A percentile compares a stretch with the other conserved stretches of the same genome.
phyloP scores from a whole-genome alignment of 192 early-diverging fungal genomes.

The Coemansia furcata region DNA sequence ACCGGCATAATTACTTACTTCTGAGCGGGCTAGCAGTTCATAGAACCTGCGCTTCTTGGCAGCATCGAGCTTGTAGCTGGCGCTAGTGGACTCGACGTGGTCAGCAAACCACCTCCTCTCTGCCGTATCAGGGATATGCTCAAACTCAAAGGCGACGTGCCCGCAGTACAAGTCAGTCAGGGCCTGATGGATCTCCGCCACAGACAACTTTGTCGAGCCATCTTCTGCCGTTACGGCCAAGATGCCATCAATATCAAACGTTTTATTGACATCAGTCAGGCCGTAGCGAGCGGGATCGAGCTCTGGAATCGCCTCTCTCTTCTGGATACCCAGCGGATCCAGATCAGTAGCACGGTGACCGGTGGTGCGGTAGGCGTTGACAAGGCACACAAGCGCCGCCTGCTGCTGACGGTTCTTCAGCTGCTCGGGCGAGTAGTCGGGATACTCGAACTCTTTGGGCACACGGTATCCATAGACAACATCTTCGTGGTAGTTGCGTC shows the following conservation, averaged over 20 bases:
- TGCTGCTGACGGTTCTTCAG: conserved; percentile 80
- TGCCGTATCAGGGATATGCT: conserved; percentile 81
- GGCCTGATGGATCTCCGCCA: conserved; percentile 69
- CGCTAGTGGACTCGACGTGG: conserved; percentile 66
- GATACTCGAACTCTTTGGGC: conserved; percentile 62
- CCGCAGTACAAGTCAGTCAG: conserved; percentile 73
- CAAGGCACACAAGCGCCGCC: conserved; percentile 82
- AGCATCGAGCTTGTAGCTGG: conserved; percentile 6
- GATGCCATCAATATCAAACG: conserved; percentile 74
- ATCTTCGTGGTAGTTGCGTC: conserved; percentile 68
- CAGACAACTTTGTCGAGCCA: conserved; percentile 54
- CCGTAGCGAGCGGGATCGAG: conserved; percentile 86
- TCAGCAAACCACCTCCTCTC: conserved; percentile 89
- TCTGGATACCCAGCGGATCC: conserved; percentile 78
- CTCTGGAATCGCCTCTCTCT: conserved; percentile 57
- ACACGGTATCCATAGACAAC: conserved; percentile 88
- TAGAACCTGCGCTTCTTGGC: conserved; percentile 71
- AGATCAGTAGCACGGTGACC: conserved; percentile 83
- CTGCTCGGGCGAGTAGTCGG: conserved; percentile 80
- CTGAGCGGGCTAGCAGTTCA: conserved; percentile 72
- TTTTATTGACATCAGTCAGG: conserved; percentile 55
- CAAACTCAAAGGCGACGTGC: conserved; percentile 92
- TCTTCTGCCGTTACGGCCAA: conserved; percentile 59
- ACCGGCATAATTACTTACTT: conserved; percentile 53
- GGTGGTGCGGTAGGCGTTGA: conserved; percentile 72